Evolutionary conservation across 2,329 filamentous ascomycete species (phyloP).

Genomic region (Pseudocercospora cruenta): DNA sequence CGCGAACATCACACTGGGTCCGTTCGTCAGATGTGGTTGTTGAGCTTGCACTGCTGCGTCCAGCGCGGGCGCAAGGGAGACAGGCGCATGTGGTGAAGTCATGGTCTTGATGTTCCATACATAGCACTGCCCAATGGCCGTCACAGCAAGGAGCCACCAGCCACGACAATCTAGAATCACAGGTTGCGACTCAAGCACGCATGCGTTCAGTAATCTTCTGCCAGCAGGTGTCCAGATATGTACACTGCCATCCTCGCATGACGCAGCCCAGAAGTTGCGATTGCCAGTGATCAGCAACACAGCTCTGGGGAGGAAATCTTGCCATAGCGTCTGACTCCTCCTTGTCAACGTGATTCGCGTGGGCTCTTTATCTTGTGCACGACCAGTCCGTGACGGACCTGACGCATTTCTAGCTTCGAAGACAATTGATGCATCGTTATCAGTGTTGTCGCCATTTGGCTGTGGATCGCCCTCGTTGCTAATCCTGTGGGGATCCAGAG

Average conservation of each 20-base stretch:
- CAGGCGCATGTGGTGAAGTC: slow-evolving; percentile 76
- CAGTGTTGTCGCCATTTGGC: slow-evolving; percentile 49
- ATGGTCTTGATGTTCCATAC: slow-evolving; percentile 91
- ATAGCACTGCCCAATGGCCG: slow-evolving; percentile 83
- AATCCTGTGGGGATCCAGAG: slow-evolving; percentile 68
- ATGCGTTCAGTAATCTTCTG: slow-evolving; percentile 78
- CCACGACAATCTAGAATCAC: slow-evolving; percentile 91
- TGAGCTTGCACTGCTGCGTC: slow-evolving; percentile 83
- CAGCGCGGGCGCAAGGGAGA: slow-evolving; percentile 84
- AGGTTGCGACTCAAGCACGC: slow-evolving; percentile 87
- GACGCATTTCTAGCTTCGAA: slow-evolving; percentile 87
- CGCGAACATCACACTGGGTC: slow-evolving; percentile 85
- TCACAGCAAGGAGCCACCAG: slow-evolving; percentile 87
- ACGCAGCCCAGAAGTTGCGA: slow-evolving; percentile 86
- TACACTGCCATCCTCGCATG: slow-evolving; percentile 88
- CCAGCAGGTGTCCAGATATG: slow-evolving; percentile 93
- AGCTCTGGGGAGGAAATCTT: slow-evolving; percentile 85
- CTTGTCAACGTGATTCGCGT: slow-evolving; percentile 81
- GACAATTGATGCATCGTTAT: slow-evolving; percentile 67
- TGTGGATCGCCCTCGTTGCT: slow-evolving; percentile 51
- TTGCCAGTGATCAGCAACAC: slow-evolving; percentile 92
- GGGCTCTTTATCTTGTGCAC: slow-evolving; percentile 72
- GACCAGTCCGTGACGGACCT: slow-evolving; percentile 61
- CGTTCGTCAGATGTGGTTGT: slow-evolving; percentile 75
- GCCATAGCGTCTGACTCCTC: slow-evolving; percentile 81